A percentile compares a stretch with the other conserved stretches of the same genome.
Evolutionary conservation across 768 basidiomycete genomes (phyloP).

Genomic region (Megacollybia marginata): DNA sequence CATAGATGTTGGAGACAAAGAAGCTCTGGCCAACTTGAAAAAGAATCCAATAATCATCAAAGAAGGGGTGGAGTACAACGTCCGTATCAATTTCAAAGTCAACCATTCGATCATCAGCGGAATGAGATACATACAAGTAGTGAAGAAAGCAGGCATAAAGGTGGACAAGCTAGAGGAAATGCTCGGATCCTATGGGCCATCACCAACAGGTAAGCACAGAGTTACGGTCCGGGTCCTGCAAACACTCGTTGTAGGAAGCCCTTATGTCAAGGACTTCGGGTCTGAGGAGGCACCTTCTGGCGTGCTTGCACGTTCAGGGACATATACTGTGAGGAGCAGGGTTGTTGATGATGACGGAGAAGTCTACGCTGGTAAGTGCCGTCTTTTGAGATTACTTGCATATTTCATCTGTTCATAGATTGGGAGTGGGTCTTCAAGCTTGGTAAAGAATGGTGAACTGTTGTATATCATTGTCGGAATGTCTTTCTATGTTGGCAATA

Average conservation of each 20-base stretch:
- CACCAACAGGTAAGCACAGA: slow-evolving; percentile 45
- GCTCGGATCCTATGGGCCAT: slow-evolving; percentile 89
- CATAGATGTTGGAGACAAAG: slow-evolving; percentile 56
- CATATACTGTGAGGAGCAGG: slow-evolving; percentile 72
- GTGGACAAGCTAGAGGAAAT: slow-evolving; percentile 92
- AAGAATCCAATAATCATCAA: slow-evolving; percentile 76
- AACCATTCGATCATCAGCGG: slow-evolving; percentile 87
- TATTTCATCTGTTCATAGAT: slow-evolving; percentile 82
- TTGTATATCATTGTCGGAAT: not conserved
- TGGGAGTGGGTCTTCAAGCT: slow-evolving; percentile 91
- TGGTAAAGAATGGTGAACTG: slow-evolving; percentile 76
- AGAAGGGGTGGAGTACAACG: slow-evolving; percentile 85
- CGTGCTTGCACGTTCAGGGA: slow-evolving; percentile 73
- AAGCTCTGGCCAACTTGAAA: slow-evolving; percentile 47
- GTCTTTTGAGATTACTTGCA: slow-evolving; percentile 15
- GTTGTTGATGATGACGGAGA: slow-evolving; percentile 84
- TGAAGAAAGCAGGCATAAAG: slow-evolving; percentile 70
- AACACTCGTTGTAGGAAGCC: slow-evolving; percentile 11
- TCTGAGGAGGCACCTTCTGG: slow-evolving; percentile 53
- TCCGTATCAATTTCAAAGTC: slow-evolving; percentile 77
- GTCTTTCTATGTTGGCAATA: not conserved
- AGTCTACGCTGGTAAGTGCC: slow-evolving; percentile 64
- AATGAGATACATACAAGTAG: slow-evolving; percentile 82
- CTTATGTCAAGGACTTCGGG: slow-evolving; percentile 74
- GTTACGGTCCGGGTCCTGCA: slow-evolving; percentile 42